Percentiles rank a stretch among this genome's conserved stretches.
Conservation (phyloP, 2,329 filamentous ascomycete genomes). For the Nothophaeocryptopus gaeumannii region DNA sequence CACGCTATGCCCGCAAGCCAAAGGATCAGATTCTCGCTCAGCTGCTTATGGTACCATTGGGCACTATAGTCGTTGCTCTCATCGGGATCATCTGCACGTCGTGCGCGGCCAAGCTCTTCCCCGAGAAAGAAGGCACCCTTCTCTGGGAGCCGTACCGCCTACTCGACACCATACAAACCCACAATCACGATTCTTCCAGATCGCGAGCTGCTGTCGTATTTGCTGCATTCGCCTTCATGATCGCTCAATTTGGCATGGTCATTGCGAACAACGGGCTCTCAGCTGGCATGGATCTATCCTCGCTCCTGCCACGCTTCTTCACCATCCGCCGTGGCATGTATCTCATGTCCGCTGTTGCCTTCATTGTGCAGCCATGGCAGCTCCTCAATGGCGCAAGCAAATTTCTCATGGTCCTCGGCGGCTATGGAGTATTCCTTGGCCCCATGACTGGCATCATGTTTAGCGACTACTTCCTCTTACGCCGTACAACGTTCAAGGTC, state of each 20-base stretch:
- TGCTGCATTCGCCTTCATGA: slow-evolving; percentile 35
- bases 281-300: slow-evolving; percentile 35
- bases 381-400: slow-evolving; percentile 58
- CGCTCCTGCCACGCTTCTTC: slow-evolving; percentile 51
- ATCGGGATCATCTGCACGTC: slow-evolving; percentile 3
- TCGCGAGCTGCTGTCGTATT: slow-evolving; percentile 1
- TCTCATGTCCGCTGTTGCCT: slow-evolving; percentile 39
- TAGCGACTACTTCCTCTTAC: slow-evolving; percentile 58
- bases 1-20: neutral
- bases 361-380: slow-evolving; percentile 64
- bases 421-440: slow-evolving; percentile 60
- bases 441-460: slow-evolving; percentile 61
- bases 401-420: slow-evolving; percentile 60
- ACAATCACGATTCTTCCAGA: neutral
- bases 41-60: slow-evolving; percentile 1
- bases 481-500: slow-evolving; percentile 35
- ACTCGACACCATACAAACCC: neutral
- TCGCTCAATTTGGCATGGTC: slow-evolving; percentile 40
- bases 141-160: slow-evolving; percentile 3
- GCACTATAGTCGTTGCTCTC: slow-evolving; percentile 1
- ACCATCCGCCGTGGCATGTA: slow-evolving; percentile 41
- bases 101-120: slow-evolving; percentile 1
- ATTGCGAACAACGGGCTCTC: slow-evolving; percentile 38
- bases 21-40: slow-evolving; percentile 3
- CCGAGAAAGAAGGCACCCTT: neutral